phyloP scores from a whole-genome alignment of 1,284 basidiomycete genomes.

The Austropuccinia psidii region DNA sequence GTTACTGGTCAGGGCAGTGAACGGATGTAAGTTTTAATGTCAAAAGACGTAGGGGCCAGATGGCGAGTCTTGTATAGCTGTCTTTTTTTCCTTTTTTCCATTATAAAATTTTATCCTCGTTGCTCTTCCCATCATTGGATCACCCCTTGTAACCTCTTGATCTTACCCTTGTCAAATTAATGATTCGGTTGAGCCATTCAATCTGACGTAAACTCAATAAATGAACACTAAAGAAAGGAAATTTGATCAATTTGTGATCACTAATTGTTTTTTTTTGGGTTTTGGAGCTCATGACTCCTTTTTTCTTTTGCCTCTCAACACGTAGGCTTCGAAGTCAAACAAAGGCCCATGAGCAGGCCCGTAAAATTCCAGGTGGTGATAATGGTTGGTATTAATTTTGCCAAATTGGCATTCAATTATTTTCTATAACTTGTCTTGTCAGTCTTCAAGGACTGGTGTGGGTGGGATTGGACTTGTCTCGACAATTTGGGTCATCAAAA shows the following conservation, averaged over 20 bases:
- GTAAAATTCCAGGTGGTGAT: too few species aligned
- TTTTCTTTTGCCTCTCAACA: too few species aligned
- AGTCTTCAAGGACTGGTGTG: too few species aligned
- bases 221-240: neutral
- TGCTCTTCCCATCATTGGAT: neutral
- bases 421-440: too few species aligned
- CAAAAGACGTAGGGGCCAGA: neutral
- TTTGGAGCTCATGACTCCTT: neutral
- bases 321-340: slow-evolving; percentile 8
- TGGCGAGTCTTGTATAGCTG: neutral
- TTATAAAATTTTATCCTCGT: neutral
- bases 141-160: too few species aligned
- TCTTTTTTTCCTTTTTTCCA: too few species aligned
- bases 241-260: neutral
- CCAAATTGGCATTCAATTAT: too few species aligned
- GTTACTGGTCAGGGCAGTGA: neutral
- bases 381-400: too few species aligned
- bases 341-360: too few species aligned
- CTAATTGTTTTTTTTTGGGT: neutral
- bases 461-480: too few species aligned
- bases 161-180: neutral
- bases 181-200: neutral
- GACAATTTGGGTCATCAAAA: too few species aligned
- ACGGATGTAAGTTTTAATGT: neutral
- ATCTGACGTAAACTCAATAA: neutral